A percentile compares a stretch with the other conserved stretches of the same genome.
Evolutionary conservation across 345 rosid species (phyloP).

Genomic region (Populus alba): DNA sequence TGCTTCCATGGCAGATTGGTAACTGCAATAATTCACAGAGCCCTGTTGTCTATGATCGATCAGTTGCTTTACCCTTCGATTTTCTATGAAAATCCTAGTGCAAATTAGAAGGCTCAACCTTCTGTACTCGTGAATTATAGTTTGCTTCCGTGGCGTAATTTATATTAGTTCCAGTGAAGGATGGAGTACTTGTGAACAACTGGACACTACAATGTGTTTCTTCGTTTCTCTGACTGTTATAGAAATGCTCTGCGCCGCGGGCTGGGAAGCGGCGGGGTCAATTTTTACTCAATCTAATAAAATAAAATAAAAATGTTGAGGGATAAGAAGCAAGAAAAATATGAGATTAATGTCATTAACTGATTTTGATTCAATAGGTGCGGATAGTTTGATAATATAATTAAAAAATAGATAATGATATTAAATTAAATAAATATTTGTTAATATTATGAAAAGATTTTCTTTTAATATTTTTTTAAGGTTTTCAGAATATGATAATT

Average conservation of each 20-base stretch:
- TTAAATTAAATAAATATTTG: too few relatives aligned
- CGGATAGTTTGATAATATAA: too few relatives aligned
- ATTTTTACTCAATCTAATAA: too few relatives aligned
- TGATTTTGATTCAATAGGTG: too few relatives aligned
- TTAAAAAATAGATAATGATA: too few relatives aligned
- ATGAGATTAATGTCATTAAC: too few relatives aligned
- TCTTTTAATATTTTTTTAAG: too few relatives aligned
- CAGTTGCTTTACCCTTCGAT: neutral
- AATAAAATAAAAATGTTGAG: too few relatives aligned
- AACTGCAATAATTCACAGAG: slow-evolving; percentile 13
- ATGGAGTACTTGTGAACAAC: neutral
- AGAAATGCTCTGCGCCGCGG: neutral
- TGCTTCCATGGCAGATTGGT: slow-evolving; percentile 9
- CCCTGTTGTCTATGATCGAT: slow-evolving; percentile 2
- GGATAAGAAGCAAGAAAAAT: too few relatives aligned
- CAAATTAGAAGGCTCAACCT: neutral
- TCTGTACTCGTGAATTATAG: neutral
- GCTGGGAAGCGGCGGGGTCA: too few relatives aligned
- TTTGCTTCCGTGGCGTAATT: neutral
- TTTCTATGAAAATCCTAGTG: neutral
- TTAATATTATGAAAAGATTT: too few relatives aligned
- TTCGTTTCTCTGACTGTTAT: neutral
- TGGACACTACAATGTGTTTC: accelerated
- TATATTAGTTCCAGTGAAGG: neutral
- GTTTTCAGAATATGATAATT: too few relatives aligned